Evolutionary conservation across 305 asterid species (phyloP).

Genomic region (Fraxinus greggii): DNA sequence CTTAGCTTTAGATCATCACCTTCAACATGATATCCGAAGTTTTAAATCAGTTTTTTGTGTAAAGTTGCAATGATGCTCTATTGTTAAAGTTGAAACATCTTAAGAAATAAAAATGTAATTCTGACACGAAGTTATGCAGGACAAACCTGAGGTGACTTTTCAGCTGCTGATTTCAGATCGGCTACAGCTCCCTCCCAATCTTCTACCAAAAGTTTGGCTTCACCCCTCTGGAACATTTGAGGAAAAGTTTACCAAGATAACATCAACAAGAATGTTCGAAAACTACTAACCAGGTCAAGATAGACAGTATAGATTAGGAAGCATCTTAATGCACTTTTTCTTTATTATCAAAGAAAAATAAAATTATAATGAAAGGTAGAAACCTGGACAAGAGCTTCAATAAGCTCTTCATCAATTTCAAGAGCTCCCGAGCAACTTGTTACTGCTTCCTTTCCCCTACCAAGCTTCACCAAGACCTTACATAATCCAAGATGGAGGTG

Average conservation of each 20-base stretch:
- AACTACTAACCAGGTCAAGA: background rate
- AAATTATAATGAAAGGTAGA: conserved; percentile 3
- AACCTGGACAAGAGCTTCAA: conserved; percentile 93
- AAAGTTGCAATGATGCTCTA: background rate
- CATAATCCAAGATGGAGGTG: conserved; percentile 88
- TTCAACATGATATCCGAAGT: background rate
- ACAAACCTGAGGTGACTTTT: conserved; percentile 86
- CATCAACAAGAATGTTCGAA: background rate
- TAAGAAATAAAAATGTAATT: background rate
- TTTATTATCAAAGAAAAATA: background rate
- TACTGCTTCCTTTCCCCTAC: conserved; percentile 84
- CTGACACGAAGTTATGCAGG: background rate
- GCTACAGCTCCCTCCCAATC: conserved; percentile 98
- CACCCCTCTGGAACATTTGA: conserved; percentile 64
- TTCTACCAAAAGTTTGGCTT: conserved; percentile 83
- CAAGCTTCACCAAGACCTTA: conserved; percentile 84
- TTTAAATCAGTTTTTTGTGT: conserved; percentile 7
- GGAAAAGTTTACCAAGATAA: conserved; percentile 16
- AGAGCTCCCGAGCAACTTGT: conserved; percentile 77
- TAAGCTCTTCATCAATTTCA: conserved; percentile 67
- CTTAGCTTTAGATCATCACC: background rate
- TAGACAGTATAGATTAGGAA: background rate
- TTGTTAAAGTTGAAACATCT: background rate
- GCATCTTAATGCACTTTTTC: background rate
- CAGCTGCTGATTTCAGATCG: conserved; percentile 80